These are phyloP conservation scores for Cryptococcus jaspeensis DNA, from an alignment of 1,284 basidiomycete species.

Conservation along the genomic window DNA sequence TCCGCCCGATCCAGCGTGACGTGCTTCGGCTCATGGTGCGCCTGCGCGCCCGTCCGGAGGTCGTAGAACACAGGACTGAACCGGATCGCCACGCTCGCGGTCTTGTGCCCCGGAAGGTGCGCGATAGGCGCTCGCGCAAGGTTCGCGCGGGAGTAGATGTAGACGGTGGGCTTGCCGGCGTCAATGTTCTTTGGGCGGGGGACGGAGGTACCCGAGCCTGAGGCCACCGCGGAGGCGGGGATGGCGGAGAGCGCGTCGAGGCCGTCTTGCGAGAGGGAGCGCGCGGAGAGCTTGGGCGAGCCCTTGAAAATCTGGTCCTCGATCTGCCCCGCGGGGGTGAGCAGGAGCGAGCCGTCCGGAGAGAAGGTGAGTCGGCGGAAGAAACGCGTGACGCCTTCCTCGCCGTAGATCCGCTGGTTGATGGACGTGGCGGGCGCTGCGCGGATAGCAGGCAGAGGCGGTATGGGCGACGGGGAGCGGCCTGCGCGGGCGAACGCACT, in stretches of 20 bases:
- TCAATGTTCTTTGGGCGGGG: constrained; percentile 40
- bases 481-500: constrained; percentile 55
- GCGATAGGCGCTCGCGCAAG: constrained; percentile 88
- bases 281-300: constrained; percentile 52
- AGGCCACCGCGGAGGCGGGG: constrained; percentile 15
- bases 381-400: constrained; percentile 93
- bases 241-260: constrained; percentile 12
- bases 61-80: constrained; percentile 95
- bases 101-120: constrained; percentile 93
- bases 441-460: constrained; percentile 81
- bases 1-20: constrained; percentile 72
- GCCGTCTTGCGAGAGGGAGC: constrained; percentile 40
- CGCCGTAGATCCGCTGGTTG: constrained; percentile 74
- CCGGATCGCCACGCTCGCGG: constrained; percentile 85
- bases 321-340: constrained; percentile 95
- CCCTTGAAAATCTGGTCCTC: constrained; percentile 72
- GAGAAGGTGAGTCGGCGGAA: constrained; percentile 92
- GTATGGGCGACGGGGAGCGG: constrained; percentile 86
- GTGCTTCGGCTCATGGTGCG: constrained; percentile 55
- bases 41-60: constrained; percentile 60
- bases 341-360: constrained; percentile 85
- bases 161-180: constrained; percentile 70
- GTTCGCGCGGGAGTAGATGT: constrained; percentile 92
- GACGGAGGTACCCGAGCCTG: constrained; percentile 12
- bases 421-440: constrained; percentile 49